phyloP scores from a whole-genome alignment of 257 asterid species.

The Anisodus acutangulus region DNA sequence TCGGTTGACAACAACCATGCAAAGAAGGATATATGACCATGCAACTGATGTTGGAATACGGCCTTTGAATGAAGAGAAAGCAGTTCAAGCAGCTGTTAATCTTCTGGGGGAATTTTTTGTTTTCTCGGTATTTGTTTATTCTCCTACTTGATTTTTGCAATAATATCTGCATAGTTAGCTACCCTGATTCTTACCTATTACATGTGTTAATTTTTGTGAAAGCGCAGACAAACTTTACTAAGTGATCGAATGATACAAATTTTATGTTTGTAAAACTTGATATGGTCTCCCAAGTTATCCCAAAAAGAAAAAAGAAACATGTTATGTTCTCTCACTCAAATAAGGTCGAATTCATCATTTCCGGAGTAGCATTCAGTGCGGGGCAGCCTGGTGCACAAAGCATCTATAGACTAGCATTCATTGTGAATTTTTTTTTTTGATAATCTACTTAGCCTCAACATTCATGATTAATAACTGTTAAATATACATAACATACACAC shows the following conservation, averaged over 20 bases:
- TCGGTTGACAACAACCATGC: constrained; percentile 87
- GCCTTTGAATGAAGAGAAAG: constrained; percentile 93
- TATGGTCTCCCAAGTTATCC: background rate
- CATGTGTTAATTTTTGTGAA: background rate
- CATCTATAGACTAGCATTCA: too few species aligned
- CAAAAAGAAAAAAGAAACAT: background rate
- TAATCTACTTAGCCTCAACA: background rate
- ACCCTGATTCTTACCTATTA: constrained; percentile 11
- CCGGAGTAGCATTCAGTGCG: background rate
- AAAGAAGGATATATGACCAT: constrained; percentile 86
- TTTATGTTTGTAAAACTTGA: constrained; percentile 7
- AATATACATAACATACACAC: too few species aligned
- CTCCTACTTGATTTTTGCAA: constrained; percentile 32
- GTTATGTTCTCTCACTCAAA: background rate
- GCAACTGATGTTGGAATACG: constrained; percentile 95
- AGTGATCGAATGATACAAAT: background rate
- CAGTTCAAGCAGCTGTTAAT: constrained; percentile 93
- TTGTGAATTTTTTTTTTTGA: too few species aligned
- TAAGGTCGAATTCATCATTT: background rate
- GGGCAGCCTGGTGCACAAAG: too few species aligned
- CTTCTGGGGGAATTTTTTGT: constrained; percentile 86
- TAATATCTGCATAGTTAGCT: constrained; percentile 18
- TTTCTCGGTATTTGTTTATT: constrained; percentile 65
- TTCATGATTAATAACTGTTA: background rate
- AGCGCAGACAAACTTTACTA: background rate